Base-by-base conservation (phyloP, 23 red algal genomes). In the Gracilaria vermiculophylla region DNA sequence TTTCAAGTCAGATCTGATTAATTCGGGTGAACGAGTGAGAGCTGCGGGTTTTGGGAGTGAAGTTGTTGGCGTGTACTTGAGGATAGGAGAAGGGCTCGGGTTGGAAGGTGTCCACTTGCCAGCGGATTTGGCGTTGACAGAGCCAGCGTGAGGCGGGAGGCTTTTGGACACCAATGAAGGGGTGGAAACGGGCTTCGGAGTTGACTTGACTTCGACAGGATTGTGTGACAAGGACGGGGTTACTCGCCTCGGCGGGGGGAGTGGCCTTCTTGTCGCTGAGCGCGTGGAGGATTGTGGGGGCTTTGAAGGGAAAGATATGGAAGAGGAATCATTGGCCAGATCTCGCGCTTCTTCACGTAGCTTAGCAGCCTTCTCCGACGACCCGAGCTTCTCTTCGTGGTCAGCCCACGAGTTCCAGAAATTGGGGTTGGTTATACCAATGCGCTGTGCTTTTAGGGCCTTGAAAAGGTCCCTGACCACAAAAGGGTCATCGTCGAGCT, bases 331-430 rank as follows among this genome's bases (percentile, higher is more conserved):
- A 36, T 47, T 85, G 15, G 62, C 41, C 23, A 39, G 64, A 2
- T 62, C 57, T 31, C 21, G 40, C 65, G 91, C 96, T 66, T 95
- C 93, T 43, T 89, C 74, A 9, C 82, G 87, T 1, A 99, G 77
- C 52, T 94, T 94, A 19, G 81, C 87, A 24, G 97, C 92, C 39
- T 94, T 94, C 24, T 89, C 80, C 10, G 28, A 29, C 19, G 93
- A 84, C 3, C 83, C 92, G 15, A 51, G 50, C 23, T 33, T 19
- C 5, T 67, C 43, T 61, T 99, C 97, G 67, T 94, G 80, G 32
- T 76, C 89, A 35, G 97, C 88, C 92, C 93, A 99, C 20, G 84
- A 52, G 55, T 91, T 79, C 76, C 75, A 91, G 49, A 99, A 80
- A 12, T 55, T 44, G 23, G 97, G 69, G 13, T 69, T 44, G 14